A percentile compares a stretch with the other conserved stretches of the same genome.
phyloP scores from a whole-genome alignment of 2,329 filamentous ascomycete species.

The Drechslerella dactyloides region DNA sequence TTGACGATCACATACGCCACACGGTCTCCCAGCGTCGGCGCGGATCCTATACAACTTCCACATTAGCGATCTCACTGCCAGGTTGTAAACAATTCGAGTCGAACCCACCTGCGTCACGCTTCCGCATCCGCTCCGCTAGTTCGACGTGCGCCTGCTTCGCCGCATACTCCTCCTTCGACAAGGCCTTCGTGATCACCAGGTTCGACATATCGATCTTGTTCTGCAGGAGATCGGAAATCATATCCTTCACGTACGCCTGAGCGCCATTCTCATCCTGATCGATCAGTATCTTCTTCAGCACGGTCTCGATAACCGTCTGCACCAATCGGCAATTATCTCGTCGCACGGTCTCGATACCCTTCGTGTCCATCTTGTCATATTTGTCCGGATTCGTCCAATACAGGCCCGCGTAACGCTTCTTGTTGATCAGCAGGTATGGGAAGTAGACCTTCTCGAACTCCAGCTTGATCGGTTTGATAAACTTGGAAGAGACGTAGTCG shows the following conservation, averaged over 20 bases:
- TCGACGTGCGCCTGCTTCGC: constrained; percentile 96
- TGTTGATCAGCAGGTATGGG: constrained; percentile 98
- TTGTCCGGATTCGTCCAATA: constrained; percentile 96
- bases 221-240: constrained; percentile 90
- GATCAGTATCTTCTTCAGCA: constrained; percentile 92
- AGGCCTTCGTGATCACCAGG: constrained; percentile 95
- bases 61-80: constrained; percentile 1
- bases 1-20: constrained; percentile 98
- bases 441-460: constrained; percentile 99
- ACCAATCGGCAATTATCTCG: constrained; percentile 95
- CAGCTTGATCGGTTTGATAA: constrained; percentile 95
- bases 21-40: constrained; percentile 88
- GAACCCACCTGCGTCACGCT: constrained; percentile 77
- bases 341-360: constrained; percentile 97
- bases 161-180: constrained; percentile 87
- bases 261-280: constrained; percentile 88
- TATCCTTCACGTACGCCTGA: constrained; percentile 97
- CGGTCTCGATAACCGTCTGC: constrained; percentile 96
- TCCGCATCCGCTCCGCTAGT: constrained; percentile 93
- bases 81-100: neutral
- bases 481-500: constrained; percentile 85
- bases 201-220: constrained; percentile 99
- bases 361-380: constrained; percentile 99
- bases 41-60: constrained; percentile 66
- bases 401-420: constrained; percentile 97